Percentiles rank a stretch among this genome's conserved stretches.
Evolutionary conservation across 1,284 basidiomycete species (phyloP).

Genomic region (Exobasidium cylindrosporum): DNA sequence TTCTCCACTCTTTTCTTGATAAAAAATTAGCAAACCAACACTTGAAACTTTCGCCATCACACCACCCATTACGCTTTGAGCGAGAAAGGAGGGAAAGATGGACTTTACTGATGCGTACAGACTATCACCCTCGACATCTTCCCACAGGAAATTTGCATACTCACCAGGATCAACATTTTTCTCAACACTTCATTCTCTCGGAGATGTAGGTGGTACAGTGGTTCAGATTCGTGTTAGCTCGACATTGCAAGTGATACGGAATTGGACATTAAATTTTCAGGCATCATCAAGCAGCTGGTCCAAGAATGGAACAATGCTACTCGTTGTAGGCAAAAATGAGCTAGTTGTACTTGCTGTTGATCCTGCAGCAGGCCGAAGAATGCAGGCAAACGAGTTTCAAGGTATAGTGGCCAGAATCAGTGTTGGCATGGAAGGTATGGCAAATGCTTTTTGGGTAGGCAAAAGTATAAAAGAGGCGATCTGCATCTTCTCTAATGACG

Average conservation of each 20-base stretch:
- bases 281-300: not conserved
- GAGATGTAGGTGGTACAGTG: not conserved
- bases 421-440: conserved; percentile 2
- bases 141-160: not conserved
- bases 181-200: not conserved
- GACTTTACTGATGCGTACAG: conserved; percentile 12
- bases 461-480: not conserved
- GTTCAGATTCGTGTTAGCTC: conserved; percentile 1
- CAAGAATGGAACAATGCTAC: not conserved
- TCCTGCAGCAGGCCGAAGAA: not conserved
- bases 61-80: no score
- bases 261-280: conserved; percentile 2
- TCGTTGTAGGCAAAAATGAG: not conserved
- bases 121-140: not conserved
- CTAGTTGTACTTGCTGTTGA: conserved; percentile 3
- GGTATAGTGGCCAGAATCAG: not conserved
- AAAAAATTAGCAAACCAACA: no score
- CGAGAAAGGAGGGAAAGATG: no score
- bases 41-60: no score
- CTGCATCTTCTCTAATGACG: not conserved
- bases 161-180: conserved; percentile 11
- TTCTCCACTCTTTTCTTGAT: no score
- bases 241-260: conserved; percentile 2
- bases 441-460: not conserved
- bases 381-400: not conserved